A percentile compares a stretch with the other conserved stretches of the same genome.
Evolutionary conservation across 192 early-diverging fungal species (phyloP).

Genomic region (Coemansia sp.): DNA sequence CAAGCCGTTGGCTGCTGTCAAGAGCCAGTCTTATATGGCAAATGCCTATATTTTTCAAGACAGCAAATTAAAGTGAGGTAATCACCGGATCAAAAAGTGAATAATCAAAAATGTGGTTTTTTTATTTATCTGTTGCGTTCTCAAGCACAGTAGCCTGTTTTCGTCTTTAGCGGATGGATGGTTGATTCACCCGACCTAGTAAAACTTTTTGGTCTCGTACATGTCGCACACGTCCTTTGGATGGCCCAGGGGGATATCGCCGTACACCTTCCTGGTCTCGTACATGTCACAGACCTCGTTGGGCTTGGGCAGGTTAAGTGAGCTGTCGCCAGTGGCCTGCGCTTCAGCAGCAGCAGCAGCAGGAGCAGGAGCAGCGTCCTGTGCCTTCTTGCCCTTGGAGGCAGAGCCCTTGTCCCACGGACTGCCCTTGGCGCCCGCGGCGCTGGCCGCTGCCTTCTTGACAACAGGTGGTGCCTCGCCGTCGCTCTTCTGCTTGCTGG

Average conservation of each 20-base stretch:
- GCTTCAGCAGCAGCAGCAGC: not conserved
- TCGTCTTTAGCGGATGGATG: not conserved
- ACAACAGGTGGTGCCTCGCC: not conserved
- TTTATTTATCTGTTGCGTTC: too few relatives aligned
- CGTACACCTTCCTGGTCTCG: slow-evolving; percentile 23
- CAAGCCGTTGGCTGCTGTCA: too few relatives aligned
- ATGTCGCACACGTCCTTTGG: slow-evolving; percentile 14
- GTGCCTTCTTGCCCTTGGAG: slow-evolving; percentile 1
- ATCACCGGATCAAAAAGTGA: not conserved
- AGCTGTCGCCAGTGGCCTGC: not conserved
- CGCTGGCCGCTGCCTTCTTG: not conserved
- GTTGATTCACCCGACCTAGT: slow-evolving; percentile 4
- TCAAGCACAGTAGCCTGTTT: too few relatives aligned
- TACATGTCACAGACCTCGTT: slow-evolving; percentile 27
- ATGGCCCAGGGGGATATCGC: slow-evolving; percentile 21
- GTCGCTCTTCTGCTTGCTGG: slow-evolving; percentile 57
- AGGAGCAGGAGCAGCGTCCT: not conserved
- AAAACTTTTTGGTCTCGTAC: slow-evolving; percentile 33
- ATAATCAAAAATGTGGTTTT: not conserved
- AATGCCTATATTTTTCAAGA: too few relatives aligned
- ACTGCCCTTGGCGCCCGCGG: slow-evolving; percentile 13
- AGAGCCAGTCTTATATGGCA: too few relatives aligned
- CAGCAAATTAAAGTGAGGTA: not conserved
- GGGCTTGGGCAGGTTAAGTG: slow-evolving; percentile 16
- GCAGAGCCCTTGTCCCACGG: slow-evolving; percentile 34